Conservation (phyloP, 2,329 filamentous ascomycete genomes). For the Colletotrichum abscissum region DNA sequence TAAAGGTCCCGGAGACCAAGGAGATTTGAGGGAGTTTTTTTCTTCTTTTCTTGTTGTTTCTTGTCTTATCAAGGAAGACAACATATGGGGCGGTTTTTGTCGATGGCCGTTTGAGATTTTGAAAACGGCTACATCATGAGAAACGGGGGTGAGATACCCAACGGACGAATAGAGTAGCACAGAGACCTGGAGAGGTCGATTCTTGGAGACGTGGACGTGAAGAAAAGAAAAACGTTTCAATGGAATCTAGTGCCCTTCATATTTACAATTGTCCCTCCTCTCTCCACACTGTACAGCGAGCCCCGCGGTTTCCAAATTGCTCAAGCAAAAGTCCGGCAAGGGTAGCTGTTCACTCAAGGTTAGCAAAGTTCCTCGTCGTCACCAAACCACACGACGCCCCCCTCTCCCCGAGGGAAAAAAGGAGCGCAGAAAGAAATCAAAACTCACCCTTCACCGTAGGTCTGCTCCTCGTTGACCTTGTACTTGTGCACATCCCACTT, state of each 20-base stretch:
- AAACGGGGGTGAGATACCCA: constrained; percentile 5
- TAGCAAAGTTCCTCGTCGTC: constrained; percentile 41
- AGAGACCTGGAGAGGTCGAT: too few relatives aligned
- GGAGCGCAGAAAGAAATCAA: not conserved
- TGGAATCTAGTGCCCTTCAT: constrained; percentile 43
- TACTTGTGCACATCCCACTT: constrained; percentile 78
- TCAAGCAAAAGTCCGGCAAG: constrained; percentile 72
- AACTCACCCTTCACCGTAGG: constrained; percentile 77
- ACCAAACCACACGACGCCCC: not conserved
- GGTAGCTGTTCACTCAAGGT: constrained; percentile 60
- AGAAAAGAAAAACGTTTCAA: constrained; percentile 31
- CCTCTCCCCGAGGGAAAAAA: not conserved
- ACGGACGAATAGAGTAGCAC: not conserved
- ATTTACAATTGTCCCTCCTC: constrained; percentile 41
- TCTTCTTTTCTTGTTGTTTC: not conserved
- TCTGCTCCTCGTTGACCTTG: constrained; percentile 70
- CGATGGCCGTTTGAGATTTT: not conserved
- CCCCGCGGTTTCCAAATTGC: constrained; percentile 37
- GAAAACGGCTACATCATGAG: too few relatives aligned
- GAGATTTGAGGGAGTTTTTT: not conserved
- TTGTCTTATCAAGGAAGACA: not conserved
- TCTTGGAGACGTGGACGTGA: not conserved
- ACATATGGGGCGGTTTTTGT: not conserved
- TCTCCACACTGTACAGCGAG: constrained; percentile 39
- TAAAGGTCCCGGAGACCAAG: constrained; percentile 9